Base-by-base conservation (phyloP, 2,329 filamentous ascomycete genomes). In the Oidium heveae region DNA sequence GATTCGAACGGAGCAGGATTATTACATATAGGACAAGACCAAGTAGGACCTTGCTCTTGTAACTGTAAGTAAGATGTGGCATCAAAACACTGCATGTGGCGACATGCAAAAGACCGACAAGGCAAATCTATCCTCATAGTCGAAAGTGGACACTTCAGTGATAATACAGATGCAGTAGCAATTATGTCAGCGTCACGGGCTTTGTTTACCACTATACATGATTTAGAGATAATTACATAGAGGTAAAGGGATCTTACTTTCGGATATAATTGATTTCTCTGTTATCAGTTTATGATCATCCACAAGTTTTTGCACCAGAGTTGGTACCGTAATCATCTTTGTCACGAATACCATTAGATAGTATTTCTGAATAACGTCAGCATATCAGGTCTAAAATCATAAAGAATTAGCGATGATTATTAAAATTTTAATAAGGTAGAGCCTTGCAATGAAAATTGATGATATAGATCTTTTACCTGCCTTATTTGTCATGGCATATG, bases 1-100 rank as follows among this genome's bases (percentile, higher is more conserved):
- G 77, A 80, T 53, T 89, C 83, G 66, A 86, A 98, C 0, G 80
- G 78, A 1, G 87, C 81, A 0, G 77, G 69, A 63, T 88, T 93
- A 67, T 82, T 89, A 70, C 91, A 98, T 22, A 95, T 82, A 0
- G 91, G 91, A 63, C 91, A 98, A n/a, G 80, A 74, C 91, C 91
- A 98, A 18, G 91, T 93, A 0, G 91, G 91, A 0, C 86, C 89
- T 70, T 98, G 91, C 65, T 96, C 87, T 65, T 96, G 89, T 32
- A 98, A 70, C 62, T 94, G 86, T 20, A 98, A 73, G 65, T 95
- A 98, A 1, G 86, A 93, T 2, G 79, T 82, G 2, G 84, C 89
- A 66, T 98, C 91, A 61, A 96, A 98, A 65, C 91, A 98, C 64
- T 94, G 86, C 28, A 91, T 84, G 66, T 98, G 91, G 2, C 77